A percentile compares a stretch with the other conserved stretches of the same genome.
phyloP scores from a whole-genome alignment of 1,284 basidiomycete genomes.

The Trichosporon inkin region DNA sequence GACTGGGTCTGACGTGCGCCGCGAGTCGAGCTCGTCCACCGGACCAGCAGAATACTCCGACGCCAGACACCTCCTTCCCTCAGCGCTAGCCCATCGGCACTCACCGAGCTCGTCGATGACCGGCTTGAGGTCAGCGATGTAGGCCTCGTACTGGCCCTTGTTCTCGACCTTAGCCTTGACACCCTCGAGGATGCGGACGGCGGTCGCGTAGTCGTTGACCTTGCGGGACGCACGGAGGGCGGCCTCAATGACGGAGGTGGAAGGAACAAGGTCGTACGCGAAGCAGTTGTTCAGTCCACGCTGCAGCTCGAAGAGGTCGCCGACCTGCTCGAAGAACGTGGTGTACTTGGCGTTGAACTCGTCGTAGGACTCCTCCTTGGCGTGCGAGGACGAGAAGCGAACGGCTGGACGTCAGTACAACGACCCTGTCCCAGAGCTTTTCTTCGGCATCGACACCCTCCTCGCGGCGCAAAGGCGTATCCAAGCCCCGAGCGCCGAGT shows the following conservation, averaged over 20 bases:
- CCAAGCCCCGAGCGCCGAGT: no score
- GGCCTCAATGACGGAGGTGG: conserved; percentile 80
- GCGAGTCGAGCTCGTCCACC: conserved; percentile 6
- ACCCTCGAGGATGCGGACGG: conserved; percentile 90
- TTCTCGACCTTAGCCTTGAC: conserved; percentile 93
- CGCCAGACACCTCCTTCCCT: background rate
- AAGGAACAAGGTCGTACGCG: conserved; percentile 94
- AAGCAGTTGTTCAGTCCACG: conserved; percentile 99
- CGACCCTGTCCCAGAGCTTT: no score
- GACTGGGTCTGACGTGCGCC: background rate
- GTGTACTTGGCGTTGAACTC: conserved; percentile 90
- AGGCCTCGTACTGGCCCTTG: conserved; percentile 83
- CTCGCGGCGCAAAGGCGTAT: no score
- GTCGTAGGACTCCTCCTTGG: conserved; percentile 73
- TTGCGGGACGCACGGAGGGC: conserved; percentile 84
- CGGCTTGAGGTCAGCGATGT: conserved; percentile 79
- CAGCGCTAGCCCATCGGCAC: conserved; percentile 43
- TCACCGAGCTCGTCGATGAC: conserved; percentile 83
- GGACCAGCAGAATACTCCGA: background rate
- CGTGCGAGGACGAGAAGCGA: conserved; percentile 28
- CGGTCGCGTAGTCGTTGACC: conserved; percentile 95
- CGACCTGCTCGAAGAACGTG: conserved; percentile 83
- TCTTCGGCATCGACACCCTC: no score
- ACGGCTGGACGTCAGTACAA: conserved; percentile 25
- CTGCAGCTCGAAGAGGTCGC: conserved; percentile 96